Conservation (phyloP, 2,329 filamentous ascomycete genomes). For the Apiospora rasikravindrae region DNA sequence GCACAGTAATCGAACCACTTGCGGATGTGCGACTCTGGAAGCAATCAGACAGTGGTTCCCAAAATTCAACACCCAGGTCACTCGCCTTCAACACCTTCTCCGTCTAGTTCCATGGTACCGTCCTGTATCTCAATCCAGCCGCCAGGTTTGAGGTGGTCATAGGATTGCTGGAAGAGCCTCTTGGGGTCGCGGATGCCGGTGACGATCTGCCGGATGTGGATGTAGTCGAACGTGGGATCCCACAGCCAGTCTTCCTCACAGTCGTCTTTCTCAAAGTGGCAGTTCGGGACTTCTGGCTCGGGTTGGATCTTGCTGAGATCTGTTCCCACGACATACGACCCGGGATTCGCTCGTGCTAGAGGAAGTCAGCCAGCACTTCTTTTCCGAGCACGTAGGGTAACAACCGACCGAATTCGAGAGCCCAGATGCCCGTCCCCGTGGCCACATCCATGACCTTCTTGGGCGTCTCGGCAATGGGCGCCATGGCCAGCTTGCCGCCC, state of each 20-base stretch:
- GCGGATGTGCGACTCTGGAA: not conserved
- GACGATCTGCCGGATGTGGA: constrained; percentile 17
- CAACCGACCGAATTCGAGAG: constrained; percentile 16
- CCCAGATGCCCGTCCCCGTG: constrained; percentile 17
- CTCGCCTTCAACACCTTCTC: not conserved
- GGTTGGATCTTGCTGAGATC: constrained; percentile 22
- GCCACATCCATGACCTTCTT: constrained; percentile 20
- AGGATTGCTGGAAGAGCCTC: constrained; percentile 18
- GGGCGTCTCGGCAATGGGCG: constrained; percentile 3
- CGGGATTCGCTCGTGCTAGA: constrained; percentile 9
- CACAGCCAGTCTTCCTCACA: constrained; percentile 20
- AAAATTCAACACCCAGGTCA: too few species aligned
- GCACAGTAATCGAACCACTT: constrained; percentile 16
- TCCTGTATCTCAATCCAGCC: constrained; percentile 22
- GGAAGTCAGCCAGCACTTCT: not conserved
- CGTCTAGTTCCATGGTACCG: not conserved
- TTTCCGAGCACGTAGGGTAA: too few species aligned
- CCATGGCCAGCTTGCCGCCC: not conserved
- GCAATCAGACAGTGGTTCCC: not conserved
- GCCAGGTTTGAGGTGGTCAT: constrained; percentile 18
- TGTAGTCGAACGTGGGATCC: constrained; percentile 19
- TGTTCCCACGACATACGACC: constrained; percentile 18
- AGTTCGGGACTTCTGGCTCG: not conserved
- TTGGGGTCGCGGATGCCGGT: constrained; percentile 18
- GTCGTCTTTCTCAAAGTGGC: constrained; percentile 19